Percentiles rank a stretch among this genome's conserved stretches.
Conservation (phyloP, 2,329 filamentous ascomycete species). For the Dryadomyces quercivorus region DNA sequence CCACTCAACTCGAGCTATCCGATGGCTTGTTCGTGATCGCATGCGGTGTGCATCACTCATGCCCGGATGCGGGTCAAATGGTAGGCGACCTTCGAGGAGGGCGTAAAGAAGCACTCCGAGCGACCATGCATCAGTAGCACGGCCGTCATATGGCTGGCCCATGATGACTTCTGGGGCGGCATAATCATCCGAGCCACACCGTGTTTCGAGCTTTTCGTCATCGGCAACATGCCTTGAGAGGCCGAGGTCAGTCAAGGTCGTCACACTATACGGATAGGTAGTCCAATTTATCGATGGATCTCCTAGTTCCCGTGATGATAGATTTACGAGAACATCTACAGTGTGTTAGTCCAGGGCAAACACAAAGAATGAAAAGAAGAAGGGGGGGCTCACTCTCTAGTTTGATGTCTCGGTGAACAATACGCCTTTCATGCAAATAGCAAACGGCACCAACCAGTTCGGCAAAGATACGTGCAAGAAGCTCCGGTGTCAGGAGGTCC, state of each 20-base stretch:
- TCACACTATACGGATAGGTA: conserved; percentile 67
- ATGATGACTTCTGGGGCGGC: conserved; percentile 93
- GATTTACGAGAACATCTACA: conserved; percentile 80
- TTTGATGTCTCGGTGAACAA: conserved; percentile 96
- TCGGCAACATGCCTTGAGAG: conserved; percentile 76
- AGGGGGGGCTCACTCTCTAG: conserved; percentile 60
- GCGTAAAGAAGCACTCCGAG: conserved; percentile 88
- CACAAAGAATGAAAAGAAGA: neutral
- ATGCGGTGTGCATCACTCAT: conserved; percentile 65
- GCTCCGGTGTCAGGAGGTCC: conserved; percentile 50
- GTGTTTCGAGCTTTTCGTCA: conserved; percentile 79
- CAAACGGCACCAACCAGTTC: conserved; percentile 76
- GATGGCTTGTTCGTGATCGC: conserved; percentile 73
- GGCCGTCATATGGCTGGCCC: conserved; percentile 87
- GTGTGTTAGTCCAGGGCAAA: neutral
- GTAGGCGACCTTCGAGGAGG: conserved; percentile 80
- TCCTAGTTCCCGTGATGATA: conserved; percentile 56
- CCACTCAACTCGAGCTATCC: conserved; percentile 95
- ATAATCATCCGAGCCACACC: conserved; percentile 95
- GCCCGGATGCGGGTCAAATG: conserved; percentile 80
- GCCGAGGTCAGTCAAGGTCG: conserved; percentile 84
- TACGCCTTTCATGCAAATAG: conserved; percentile 74
- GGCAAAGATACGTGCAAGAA: conserved; percentile 78
- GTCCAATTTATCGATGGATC: conserved; percentile 53
- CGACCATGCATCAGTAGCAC: conserved; percentile 87